Percentiles rank a stretch among this genome's conserved stretches.
phyloP scores from a whole-genome alignment of 2,329 filamentous ascomycete genomes.

The Hymenoscyphus scutula region DNA sequence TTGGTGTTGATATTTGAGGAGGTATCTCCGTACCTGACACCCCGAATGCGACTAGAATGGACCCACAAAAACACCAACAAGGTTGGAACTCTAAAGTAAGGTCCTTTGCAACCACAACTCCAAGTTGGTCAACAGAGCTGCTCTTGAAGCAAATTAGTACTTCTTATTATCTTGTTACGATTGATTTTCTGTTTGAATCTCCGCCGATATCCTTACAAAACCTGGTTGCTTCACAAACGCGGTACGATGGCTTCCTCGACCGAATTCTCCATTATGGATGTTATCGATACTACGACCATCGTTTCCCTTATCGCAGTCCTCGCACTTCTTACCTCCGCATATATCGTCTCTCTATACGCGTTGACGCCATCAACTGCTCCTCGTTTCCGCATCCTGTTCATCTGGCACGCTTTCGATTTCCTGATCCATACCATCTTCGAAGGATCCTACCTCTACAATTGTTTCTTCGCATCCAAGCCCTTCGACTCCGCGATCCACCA shows the following conservation, averaged over 20 bases:
- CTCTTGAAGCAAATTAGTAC: too few relatives aligned
- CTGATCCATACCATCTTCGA: slow-evolving; percentile 90
- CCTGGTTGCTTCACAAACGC: background rate
- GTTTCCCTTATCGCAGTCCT: slow-evolving; percentile 56
- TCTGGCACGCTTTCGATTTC: slow-evolving; percentile 93
- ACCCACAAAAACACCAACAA: too few relatives aligned
- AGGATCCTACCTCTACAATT: slow-evolving; percentile 88
- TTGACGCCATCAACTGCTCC: slow-evolving; percentile 38
- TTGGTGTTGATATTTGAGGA: too few relatives aligned
- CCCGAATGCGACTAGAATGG: too few relatives aligned
- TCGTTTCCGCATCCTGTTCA: slow-evolving; percentile 74
- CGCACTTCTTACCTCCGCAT: slow-evolving; percentile 51
- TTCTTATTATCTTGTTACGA: too few relatives aligned
- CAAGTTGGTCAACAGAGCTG: background rate
- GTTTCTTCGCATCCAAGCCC: slow-evolving; percentile 70
- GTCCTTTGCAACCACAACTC: background rate
- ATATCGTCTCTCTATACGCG: slow-evolving; percentile 47
- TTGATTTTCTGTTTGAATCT: too few relatives aligned
- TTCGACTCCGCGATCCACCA: slow-evolving; percentile 39
- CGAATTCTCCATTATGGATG: slow-evolving; percentile 26
- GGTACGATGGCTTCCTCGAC: background rate
- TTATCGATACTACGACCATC: slow-evolving; percentile 60
- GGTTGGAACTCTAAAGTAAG: too few relatives aligned
- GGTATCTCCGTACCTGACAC: too few relatives aligned
- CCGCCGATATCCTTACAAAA: background rate